phyloP scores from a whole-genome alignment of 1,284 basidiomycete genomes.

The Rhizoctonia solani region DNA sequence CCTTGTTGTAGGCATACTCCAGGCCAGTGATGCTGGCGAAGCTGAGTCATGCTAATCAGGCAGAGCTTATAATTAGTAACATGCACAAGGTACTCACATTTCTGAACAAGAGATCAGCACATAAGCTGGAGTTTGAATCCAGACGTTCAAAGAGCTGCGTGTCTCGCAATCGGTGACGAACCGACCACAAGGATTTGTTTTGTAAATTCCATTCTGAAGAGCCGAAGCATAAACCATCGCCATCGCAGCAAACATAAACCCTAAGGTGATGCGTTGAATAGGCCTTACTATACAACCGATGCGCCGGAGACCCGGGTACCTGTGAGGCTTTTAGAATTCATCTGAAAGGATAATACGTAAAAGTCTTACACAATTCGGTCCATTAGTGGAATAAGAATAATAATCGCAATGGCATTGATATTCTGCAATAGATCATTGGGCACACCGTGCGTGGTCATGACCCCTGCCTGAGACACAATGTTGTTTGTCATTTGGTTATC shows the following conservation, averaged over 20 bases:
- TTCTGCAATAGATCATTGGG: conserved; percentile 2
- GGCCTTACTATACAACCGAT: conserved; percentile 69
- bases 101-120: conserved; percentile 9
- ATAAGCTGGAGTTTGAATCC: conserved; percentile 63
- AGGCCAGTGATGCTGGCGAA: conserved; percentile 77
- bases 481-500: conserved; percentile 7
- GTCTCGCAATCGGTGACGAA: conserved; percentile 60
- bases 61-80: conserved; percentile 45
- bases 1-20: conserved; percentile 88
- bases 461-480: not conserved
- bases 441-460: not conserved
- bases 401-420: conserved; percentile 29
- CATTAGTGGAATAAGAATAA: conserved; percentile 3
- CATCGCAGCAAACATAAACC: conserved; percentile 50
- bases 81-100: not conserved
- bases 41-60: conserved; percentile 61
- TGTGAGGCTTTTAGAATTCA: not conserved
- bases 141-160: conserved; percentile 65
- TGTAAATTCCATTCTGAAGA: conserved; percentile 72
- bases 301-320: conserved; percentile 71
- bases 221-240: conserved; percentile 70
- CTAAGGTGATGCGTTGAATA: conserved; percentile 72
- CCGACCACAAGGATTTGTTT: conserved; percentile 64
- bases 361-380: conserved; percentile 13
- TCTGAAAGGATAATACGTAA: not conserved